These are phyloP conservation scores for Penicillium hordei DNA, from an alignment of 2,329 filamentous ascomycete genomes.

Conservation along the genomic window DNA sequence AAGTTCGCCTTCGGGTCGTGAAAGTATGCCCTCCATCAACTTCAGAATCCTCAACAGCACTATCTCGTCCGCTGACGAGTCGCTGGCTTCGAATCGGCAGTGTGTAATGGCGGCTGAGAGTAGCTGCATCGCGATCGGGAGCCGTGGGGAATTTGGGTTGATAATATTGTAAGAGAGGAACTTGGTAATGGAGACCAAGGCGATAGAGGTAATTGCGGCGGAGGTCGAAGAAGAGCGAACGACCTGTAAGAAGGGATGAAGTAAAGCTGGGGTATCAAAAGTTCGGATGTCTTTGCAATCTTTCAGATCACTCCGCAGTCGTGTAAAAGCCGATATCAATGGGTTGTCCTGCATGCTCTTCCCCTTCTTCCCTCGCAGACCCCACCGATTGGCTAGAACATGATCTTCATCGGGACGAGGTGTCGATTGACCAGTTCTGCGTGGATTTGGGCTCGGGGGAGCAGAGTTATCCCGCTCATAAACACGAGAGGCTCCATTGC, in stretches of 20 bases:
- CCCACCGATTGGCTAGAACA: constrained; percentile 78
- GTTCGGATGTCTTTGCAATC: constrained; percentile 83
- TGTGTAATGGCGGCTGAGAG: constrained; percentile 94
- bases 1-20: constrained; percentile 84
- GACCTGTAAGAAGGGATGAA: constrained; percentile 94
- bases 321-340: constrained; percentile 90
- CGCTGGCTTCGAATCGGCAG: constrained; percentile 95
- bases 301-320: constrained; percentile 82
- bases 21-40: constrained; percentile 98
- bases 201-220: constrained; percentile 91
- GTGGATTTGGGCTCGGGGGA: constrained; percentile 38
- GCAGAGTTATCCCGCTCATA: constrained; percentile 45
- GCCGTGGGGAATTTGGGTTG: constrained; percentile 76
- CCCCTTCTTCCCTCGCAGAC: constrained; percentile 87
- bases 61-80: constrained; percentile 91
- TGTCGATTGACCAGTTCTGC: constrained; percentile 25
- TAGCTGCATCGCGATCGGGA: constrained; percentile 89
- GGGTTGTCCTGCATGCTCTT: constrained; percentile 98
- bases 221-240: constrained; percentile 95
- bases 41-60: constrained; percentile 92
- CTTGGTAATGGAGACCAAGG: constrained; percentile 89
- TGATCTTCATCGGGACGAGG: constrained; percentile 41
- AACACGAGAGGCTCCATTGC: constrained; percentile 53
- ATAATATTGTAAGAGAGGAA: constrained; percentile 96
- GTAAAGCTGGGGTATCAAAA: constrained; percentile 84